Evolutionary conservation across 208 protist species (phyloP).

Genomic region (Trypanosoma scelopori): DNA sequence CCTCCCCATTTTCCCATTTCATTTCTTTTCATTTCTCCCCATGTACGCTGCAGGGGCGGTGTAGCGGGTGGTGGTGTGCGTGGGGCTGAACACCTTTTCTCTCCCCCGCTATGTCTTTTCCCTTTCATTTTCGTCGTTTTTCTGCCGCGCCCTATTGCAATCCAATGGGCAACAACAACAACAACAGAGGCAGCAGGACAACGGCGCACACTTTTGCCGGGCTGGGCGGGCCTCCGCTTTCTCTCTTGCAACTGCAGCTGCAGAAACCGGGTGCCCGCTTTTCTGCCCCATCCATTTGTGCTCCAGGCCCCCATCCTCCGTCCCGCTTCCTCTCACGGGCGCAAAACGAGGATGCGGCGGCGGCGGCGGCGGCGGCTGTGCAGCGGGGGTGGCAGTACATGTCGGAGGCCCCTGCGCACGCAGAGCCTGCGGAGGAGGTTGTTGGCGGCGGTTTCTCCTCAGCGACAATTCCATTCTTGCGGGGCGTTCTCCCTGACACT

Average conservation of each 20-base stretch:
- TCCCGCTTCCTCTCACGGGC: background rate
- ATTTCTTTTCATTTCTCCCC: too few relatives aligned
- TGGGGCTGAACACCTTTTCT: background rate
- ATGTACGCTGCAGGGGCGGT: background rate
- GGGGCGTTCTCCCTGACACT: background rate
- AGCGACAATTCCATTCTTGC: background rate
- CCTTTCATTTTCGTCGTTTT: constrained; percentile 11
- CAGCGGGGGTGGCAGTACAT: background rate
- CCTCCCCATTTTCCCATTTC: background rate
- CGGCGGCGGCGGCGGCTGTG: too few relatives aligned
- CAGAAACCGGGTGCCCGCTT: constrained; percentile 20
- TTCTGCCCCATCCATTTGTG: constrained; percentile 20
- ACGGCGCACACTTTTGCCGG: background rate
- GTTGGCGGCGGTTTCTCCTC: background rate
- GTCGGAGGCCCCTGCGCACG: background rate
- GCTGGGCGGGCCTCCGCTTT: constrained; percentile 4
- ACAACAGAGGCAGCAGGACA: background rate
- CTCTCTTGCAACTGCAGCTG: constrained; percentile 13
- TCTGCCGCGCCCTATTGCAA: background rate
- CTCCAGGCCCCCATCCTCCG: background rate
- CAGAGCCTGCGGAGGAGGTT: background rate
- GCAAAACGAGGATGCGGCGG: background rate
- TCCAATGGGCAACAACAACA: background rate
- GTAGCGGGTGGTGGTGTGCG: background rate
- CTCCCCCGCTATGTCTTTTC: background rate